These are phyloP conservation scores for Chlorella sorokiniana DNA, from an alignment of 139 green algal genomes.

Conservation along the genomic window DNA sequence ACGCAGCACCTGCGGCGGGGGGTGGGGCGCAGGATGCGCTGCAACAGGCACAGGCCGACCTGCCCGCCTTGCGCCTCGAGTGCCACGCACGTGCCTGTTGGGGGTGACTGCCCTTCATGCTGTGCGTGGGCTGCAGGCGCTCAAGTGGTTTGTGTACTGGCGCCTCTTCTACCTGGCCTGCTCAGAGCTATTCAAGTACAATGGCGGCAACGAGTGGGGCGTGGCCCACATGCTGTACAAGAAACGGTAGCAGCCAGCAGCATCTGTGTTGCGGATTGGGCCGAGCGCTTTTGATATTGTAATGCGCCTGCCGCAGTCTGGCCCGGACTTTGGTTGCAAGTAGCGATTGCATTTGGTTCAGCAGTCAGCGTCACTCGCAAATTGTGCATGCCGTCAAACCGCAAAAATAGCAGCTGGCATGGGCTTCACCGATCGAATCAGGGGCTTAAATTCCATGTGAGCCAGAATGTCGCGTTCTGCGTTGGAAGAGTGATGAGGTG, in stretches of 20 bases:
- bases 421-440: constrained; percentile 36
- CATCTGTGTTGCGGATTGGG: neutral
- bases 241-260: constrained; percentile 41
- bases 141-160: constrained; percentile 80
- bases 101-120: neutral
- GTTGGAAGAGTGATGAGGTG: too few relatives aligned
- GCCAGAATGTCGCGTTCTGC: constrained; percentile 43
- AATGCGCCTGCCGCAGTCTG: too few relatives aligned
- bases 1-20: too few relatives aligned
- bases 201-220: constrained; percentile 85
- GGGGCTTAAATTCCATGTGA: constrained; percentile 53
- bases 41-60: neutral
- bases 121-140: constrained; percentile 35
- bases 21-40: too few relatives aligned
- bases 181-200: constrained; percentile 90
- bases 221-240: constrained; percentile 79
- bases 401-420: constrained; percentile 15
- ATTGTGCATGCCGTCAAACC: neutral
- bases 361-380: neutral
- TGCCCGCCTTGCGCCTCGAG: neutral
- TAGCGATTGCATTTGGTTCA: neutral
- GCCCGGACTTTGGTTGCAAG: neutral
- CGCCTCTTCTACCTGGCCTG: constrained; percentile 91
- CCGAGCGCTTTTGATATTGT: neutral
- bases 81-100: neutral